Percentiles rank a stretch among this genome's conserved stretches.
Conservation (phyloP, 176 grass and related monocot genomes). For the Cenchrus americanus region DNA sequence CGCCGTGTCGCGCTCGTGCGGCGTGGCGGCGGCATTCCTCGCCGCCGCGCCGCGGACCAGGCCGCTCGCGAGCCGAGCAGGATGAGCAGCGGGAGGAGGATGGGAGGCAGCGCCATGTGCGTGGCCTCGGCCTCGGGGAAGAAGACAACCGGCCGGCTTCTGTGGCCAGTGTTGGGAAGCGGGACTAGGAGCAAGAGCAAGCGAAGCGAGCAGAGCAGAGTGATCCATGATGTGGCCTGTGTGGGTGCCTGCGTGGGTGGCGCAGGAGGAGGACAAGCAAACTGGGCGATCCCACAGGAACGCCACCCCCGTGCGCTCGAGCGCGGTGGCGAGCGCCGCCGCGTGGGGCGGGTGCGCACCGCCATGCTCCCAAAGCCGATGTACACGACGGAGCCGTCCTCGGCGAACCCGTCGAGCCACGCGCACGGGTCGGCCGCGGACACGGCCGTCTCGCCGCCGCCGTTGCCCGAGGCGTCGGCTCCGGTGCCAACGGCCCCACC, state of each 20-base stretch:
- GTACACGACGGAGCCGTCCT: conserved; percentile 51
- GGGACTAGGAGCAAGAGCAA: background rate
- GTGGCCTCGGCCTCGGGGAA: conserved; percentile 42
- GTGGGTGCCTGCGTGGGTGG: too few species aligned
- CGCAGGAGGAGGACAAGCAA: background rate
- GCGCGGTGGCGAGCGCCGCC: conserved; percentile 42
- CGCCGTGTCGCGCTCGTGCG: conserved; percentile 56
- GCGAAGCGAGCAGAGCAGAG: background rate
- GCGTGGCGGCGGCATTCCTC: background rate
- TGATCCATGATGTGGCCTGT: too few species aligned
- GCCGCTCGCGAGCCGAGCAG: conserved; percentile 16
- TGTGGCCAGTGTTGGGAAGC: conserved; percentile 31
- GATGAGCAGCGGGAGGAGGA: background rate
- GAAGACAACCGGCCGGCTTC: conserved; percentile 30
- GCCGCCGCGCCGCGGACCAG: background rate
- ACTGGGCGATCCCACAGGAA: conserved; percentile 55
- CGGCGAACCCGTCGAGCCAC: conserved; percentile 59
- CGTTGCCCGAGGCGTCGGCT: background rate
- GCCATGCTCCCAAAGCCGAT: conserved; percentile 62
- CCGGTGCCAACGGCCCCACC: conserved; percentile 53
- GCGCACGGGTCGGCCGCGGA: conserved; percentile 32
- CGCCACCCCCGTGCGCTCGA: conserved; percentile 45
- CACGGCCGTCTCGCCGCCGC: conserved; percentile 27
- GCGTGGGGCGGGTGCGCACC: conserved; percentile 31
- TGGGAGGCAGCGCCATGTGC: conserved; percentile 52